phyloP scores from a whole-genome alignment of 2,329 filamentous ascomycete genomes.

The Aspergillus fijiensis region DNA sequence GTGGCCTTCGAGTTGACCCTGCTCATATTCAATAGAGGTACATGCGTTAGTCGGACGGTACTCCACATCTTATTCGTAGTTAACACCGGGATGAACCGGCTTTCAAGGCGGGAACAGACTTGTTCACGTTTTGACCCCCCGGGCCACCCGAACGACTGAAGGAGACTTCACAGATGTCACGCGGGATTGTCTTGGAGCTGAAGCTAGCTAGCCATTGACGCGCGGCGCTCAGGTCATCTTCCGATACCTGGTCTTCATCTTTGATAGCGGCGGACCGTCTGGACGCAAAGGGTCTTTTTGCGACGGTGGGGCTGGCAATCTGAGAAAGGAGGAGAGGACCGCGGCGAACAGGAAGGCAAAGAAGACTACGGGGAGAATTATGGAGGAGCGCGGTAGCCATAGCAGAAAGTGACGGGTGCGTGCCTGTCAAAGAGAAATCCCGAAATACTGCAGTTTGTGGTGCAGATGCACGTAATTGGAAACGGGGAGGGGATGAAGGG shows the following conservation, averaged over 20 bases:
- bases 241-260: constrained; percentile 14
- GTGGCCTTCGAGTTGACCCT: constrained; percentile 68
- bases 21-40: constrained; percentile 9
- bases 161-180: constrained; percentile 56
- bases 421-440: background rate
- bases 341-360: constrained; percentile 9
- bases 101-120: constrained; percentile 47
- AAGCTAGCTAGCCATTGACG: constrained; percentile 58
- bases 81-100: background rate
- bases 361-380: constrained; percentile 3
- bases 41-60: constrained; percentile 5
- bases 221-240: constrained; percentile 44
- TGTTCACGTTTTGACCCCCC: constrained; percentile 68
- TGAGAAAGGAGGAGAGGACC: constrained; percentile 8
- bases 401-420: background rate
- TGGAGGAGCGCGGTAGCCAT: background rate
- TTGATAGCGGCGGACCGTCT: constrained; percentile 21
- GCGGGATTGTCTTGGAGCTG: constrained; percentile 55
- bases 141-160: constrained; percentile 66
- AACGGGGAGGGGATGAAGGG: background rate
- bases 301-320: constrained; percentile 8
- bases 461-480: constrained; percentile 9
- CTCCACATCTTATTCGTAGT: constrained; percentile 1
- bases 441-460: background rate
- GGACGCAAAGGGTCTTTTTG: constrained; percentile 29